phyloP scores from a whole-genome alignment of 768 basidiomycete species.

The Rhodotorula kratochvilovae region DNA sequence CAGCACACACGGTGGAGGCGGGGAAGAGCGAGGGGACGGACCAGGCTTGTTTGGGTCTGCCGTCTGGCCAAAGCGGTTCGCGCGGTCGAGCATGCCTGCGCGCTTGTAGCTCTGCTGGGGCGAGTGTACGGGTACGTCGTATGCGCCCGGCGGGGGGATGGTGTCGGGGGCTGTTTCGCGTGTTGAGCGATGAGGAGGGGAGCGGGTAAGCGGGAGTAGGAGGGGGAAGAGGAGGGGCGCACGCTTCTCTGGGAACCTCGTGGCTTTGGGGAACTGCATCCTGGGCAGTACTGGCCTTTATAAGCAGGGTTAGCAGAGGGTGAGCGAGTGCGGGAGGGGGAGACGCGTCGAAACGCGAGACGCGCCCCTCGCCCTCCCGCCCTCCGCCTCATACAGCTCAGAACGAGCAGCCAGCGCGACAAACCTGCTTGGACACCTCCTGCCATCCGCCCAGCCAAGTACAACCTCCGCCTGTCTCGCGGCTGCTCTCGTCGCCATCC shows the following conservation, averaged over 20 bases:
- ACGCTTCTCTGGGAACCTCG: constrained; percentile 16
- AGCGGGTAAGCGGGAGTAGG: too few species aligned
- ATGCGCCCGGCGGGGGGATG: constrained; percentile 24
- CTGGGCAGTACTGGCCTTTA: not conserved
- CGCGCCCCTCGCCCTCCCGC: too few species aligned
- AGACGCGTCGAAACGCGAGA: not conserved
- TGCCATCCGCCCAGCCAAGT: too few species aligned
- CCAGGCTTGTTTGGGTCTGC: constrained; percentile 12
- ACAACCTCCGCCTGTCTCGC: too few species aligned
- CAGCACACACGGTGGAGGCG: not conserved
- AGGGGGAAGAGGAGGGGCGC: not conserved
- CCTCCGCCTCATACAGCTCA: too few species aligned
- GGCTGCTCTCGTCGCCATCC: too few species aligned
- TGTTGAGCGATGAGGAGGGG: not conserved
- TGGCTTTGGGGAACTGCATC: constrained; percentile 23
- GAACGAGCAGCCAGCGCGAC: too few species aligned
- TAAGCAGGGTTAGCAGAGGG: too few species aligned
- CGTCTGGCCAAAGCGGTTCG: not conserved
- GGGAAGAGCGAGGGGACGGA: not conserved
- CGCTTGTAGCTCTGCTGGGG: constrained; percentile 13
- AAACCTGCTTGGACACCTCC: too few species aligned
- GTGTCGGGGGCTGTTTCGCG: constrained; percentile 6
- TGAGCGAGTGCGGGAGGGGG: too few species aligned
- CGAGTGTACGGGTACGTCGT: constrained; percentile 11
- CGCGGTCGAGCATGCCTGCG: constrained; percentile 13